These are phyloP conservation scores for Phytophthora sp. DNA, from an alignment of 352 stramenopile species.

Conservation along the genomic window DNA sequence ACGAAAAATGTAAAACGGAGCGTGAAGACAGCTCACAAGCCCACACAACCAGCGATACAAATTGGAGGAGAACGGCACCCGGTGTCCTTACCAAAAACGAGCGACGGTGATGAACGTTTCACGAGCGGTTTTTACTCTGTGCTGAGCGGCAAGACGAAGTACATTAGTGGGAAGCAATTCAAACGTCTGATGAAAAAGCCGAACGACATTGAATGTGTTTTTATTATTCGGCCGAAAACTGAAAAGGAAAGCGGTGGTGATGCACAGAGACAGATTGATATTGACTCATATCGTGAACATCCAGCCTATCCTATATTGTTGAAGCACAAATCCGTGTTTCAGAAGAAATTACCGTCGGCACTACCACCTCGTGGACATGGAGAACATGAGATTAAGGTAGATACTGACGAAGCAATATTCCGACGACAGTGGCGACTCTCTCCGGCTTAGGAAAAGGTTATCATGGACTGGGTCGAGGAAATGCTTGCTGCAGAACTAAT, in stretches of 20 bases:
- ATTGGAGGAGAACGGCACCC: background rate
- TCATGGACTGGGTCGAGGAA: background rate
- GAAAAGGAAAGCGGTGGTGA: slow-evolving; percentile 8
- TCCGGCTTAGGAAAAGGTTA: background rate
- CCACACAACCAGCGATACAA: background rate
- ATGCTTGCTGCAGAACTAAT: background rate
- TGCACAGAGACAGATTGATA: background rate
- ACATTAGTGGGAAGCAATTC: slow-evolving; percentile 10
- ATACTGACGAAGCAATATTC: background rate
- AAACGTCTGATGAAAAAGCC: background rate
- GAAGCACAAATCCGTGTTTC: background rate
- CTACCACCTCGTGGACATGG: background rate
- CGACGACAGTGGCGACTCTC: background rate
- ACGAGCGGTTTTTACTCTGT: background rate
- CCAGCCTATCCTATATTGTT: background rate
- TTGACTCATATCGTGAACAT: background rate
- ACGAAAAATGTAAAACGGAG: background rate
- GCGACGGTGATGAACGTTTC: background rate
- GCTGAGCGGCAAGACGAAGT: background rate
- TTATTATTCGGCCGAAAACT: slow-evolving; percentile 2
- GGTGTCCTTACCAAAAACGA: background rate
- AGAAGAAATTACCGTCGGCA: background rate
- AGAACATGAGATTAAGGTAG: slow-evolving; percentile 1
- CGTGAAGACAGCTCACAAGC: background rate
- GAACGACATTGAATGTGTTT: background rate